Evolutionary conservation across 2,329 filamentous ascomycete species (phyloP).

Genomic region (Biscogniauxia marginata): DNA sequence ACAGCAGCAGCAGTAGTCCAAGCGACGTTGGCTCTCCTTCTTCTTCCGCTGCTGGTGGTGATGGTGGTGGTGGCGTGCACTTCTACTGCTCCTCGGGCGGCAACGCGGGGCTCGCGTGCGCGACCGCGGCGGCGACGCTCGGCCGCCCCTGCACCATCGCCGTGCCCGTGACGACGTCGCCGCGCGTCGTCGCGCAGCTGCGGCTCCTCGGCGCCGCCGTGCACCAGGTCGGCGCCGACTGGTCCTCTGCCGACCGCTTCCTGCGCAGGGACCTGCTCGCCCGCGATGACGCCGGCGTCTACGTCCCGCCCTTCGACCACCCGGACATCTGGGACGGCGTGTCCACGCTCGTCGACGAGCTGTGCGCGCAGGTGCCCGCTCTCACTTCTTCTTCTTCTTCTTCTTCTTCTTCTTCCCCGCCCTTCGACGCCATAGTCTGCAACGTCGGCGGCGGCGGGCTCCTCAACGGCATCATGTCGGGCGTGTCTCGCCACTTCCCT

Average conservation of each 20-base stretch:
- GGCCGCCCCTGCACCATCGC: slow-evolving; percentile 70
- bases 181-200: slow-evolving; percentile 71
- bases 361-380: slow-evolving; percentile 38
- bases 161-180: slow-evolving; percentile 64
- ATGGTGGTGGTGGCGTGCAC: slow-evolving; percentile 54
- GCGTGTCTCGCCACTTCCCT: slow-evolving; percentile 51
- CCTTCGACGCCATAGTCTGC: slow-evolving; percentile 70
- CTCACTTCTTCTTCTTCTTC: slow-evolving; percentile 20
- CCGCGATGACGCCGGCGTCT: slow-evolving; percentile 51
- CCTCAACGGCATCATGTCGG: slow-evolving; percentile 72
- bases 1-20: no score
- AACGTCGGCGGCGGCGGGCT: slow-evolving; percentile 79
- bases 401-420: slow-evolving; percentile 20
- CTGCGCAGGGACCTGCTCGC: slow-evolving; percentile 58
- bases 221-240: slow-evolving; percentile 64
- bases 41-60: no score
- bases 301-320: slow-evolving; percentile 70
- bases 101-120: slow-evolving; percentile 82
- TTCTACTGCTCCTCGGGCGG: slow-evolving; percentile 82
- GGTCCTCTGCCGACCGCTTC: slow-evolving; percentile 68
- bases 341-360: slow-evolving; percentile 55
- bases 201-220: slow-evolving; percentile 66
- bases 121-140: slow-evolving; percentile 66
- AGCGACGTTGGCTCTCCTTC: no score
- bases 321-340: slow-evolving; percentile 67